These are phyloP conservation scores for Avena atlantica DNA, from an alignment of 176 grass and related monocot genomes.

Conservation along the genomic window DNA sequence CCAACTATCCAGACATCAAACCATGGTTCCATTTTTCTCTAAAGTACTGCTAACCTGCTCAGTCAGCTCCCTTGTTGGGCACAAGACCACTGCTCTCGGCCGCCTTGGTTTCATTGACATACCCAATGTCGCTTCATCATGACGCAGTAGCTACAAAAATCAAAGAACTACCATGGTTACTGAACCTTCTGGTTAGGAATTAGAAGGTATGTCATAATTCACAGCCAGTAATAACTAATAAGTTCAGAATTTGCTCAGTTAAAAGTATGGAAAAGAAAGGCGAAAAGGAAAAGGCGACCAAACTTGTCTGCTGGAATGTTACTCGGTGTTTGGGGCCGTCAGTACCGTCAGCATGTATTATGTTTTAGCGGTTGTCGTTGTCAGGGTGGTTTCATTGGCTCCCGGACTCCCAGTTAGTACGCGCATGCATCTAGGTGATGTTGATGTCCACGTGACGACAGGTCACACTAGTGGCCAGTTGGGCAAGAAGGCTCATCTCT, in stretches of 20 bases:
- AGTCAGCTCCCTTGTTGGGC: conserved; percentile 90
- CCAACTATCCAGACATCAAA: not conserved
- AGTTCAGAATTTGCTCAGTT: not conserved
- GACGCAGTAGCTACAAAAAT: conserved; percentile 70
- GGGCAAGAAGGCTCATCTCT: not conserved
- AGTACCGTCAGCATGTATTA: not conserved
- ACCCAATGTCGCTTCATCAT: conserved; percentile 73
- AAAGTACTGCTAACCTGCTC: conserved; percentile 69
- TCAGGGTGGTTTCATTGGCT: not conserved
- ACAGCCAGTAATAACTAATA: not conserved
- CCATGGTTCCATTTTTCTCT: not conserved
- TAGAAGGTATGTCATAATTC: not conserved
- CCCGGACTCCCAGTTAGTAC: not conserved
- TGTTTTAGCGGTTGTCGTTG: not conserved
- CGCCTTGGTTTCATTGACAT: conserved; percentile 87
- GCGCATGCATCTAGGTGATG: not conserved
- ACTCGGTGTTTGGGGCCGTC: not conserved
- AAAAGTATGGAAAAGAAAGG: not conserved
- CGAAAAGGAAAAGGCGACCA: not conserved
- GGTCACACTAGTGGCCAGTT: not conserved
- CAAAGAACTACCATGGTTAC: not conserved
- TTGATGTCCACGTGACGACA: not conserved
- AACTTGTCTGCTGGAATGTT: not conserved
- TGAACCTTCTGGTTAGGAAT: not conserved
- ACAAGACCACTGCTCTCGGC: conserved; percentile 84